phyloP scores from a whole-genome alignment of 2,329 filamentous ascomycete genomes.

The Polytolypa hystricis region DNA sequence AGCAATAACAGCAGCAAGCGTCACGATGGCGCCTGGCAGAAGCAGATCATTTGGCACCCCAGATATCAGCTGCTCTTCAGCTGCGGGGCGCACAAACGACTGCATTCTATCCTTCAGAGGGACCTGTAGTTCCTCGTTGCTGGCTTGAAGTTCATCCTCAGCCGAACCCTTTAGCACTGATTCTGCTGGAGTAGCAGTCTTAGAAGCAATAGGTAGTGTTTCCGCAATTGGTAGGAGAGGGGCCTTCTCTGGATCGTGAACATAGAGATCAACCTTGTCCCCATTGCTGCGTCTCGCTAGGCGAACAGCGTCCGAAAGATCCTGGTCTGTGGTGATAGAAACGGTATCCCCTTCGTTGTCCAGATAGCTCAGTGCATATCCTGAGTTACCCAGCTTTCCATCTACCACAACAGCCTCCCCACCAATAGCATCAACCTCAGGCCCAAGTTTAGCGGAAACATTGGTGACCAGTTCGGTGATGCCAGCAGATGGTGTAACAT shows the following conservation, averaged over 20 bases:
- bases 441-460: slow-evolving; percentile 74
- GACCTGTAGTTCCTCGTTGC: slow-evolving; percentile 24
- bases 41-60: slow-evolving; percentile 92
- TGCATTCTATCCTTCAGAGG: slow-evolving; percentile 31
- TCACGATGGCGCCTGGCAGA: slow-evolving; percentile 85
- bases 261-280: slow-evolving; percentile 95
- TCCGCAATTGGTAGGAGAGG: slow-evolving; percentile 57
- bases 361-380: slow-evolving; percentile 88
- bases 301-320: slow-evolving; percentile 79
- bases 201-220: slow-evolving; percentile 43
- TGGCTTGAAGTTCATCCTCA: slow-evolving; percentile 42
- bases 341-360: slow-evolving; percentile 96
- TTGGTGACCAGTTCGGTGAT: slow-evolving; percentile 65
- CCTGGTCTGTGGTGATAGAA: slow-evolving; percentile 90
- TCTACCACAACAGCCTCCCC: slow-evolving; percentile 68
- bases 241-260: slow-evolving; percentile 86
- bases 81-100: slow-evolving; percentile 37
- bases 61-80: slow-evolving; percentile 68
- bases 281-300: slow-evolving; percentile 64
- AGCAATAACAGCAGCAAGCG: slow-evolving; percentile 86
- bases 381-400: slow-evolving; percentile 61
- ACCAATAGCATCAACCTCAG: slow-evolving; percentile 72
- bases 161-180: slow-evolving; percentile 36
- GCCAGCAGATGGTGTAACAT: slow-evolving; percentile 70
- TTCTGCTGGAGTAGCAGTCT: slow-evolving; percentile 43